Percentiles rank a stretch among this genome's conserved stretches.
phyloP scores from a whole-genome alignment of 2,329 filamentous ascomycete genomes.

The Albifimbria verrucaria region DNA sequence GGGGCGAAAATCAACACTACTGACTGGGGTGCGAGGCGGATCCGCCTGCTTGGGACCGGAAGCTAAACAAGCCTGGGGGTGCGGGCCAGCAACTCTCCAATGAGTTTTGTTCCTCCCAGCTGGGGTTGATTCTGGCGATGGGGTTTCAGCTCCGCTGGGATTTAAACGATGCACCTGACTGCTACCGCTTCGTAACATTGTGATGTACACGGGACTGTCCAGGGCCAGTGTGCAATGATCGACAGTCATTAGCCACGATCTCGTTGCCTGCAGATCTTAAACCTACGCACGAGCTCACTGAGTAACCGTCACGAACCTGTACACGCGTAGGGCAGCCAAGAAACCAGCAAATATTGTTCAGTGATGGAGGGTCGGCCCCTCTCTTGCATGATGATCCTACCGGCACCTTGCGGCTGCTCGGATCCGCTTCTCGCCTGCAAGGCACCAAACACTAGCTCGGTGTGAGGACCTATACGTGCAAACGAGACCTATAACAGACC shows the following conservation, averaged over 20 bases:
- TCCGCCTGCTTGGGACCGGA: background rate
- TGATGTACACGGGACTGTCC: background rate
- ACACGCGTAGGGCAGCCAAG: no score
- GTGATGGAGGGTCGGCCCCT: no score
- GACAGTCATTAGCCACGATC: no score
- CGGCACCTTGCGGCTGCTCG: no score
- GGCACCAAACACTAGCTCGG: background rate
- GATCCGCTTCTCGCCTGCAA: constrained; percentile 1
- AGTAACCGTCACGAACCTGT: no score
- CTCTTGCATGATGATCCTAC: no score
- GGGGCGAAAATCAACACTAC: background rate
- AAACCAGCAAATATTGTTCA: no score
- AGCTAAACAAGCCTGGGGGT: background rate
- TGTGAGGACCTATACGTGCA: background rate
- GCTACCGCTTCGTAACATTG: background rate
- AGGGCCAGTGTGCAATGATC: background rate
- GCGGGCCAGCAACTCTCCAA: background rate
- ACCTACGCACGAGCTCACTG: no score
- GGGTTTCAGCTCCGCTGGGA: background rate
- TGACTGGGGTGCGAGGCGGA: background rate
- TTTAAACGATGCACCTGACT: background rate
- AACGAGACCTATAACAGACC: background rate
- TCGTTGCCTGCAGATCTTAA: background rate
- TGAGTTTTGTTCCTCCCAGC: background rate
- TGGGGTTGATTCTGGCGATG: background rate